Conservation (phyloP, 2,329 filamentous ascomycete species). For the Alternaria triticina region DNA sequence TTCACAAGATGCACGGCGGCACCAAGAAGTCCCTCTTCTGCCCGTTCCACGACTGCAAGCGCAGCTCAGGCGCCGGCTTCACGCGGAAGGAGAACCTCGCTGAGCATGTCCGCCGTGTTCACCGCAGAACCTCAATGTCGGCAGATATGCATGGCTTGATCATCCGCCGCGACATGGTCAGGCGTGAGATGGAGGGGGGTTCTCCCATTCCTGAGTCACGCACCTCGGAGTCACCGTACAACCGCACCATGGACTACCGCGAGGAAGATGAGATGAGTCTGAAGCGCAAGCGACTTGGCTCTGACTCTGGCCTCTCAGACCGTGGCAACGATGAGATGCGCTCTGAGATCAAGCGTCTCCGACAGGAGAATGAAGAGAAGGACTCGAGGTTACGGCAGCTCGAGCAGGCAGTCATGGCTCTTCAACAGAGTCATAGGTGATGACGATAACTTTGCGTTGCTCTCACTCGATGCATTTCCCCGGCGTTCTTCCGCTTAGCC, state of each 20-base stretch:
- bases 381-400: conserved; percentile 46
- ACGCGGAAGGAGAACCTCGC: conserved; percentile 92
- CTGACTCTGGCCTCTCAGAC: conserved; percentile 32
- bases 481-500: neutral
- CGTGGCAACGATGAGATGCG: conserved; percentile 44
- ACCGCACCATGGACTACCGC: conserved; percentile 27
- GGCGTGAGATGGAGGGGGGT: conserved; percentile 23
- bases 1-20: conserved; percentile 87
- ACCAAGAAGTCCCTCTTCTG: conserved; percentile 88
- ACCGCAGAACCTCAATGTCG: conserved; percentile 55
- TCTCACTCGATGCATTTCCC: neutral
- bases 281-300: conserved; percentile 44
- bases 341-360: conserved; percentile 50
- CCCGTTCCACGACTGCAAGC: conserved; percentile 85
- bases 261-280: conserved; percentile 33
- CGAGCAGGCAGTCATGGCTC: conserved; percentile 43
- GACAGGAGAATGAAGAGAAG: conserved; percentile 51
- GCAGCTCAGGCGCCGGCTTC: conserved; percentile 86
- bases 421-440: conserved; percentile 39
- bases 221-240: conserved; percentile 34
- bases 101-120: conserved; percentile 90
- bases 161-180: conserved; percentile 33
- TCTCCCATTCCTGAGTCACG: conserved; percentile 31
- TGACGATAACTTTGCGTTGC: neutral
- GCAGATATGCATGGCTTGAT: conserved; percentile 43